Percentiles rank a stretch among this genome's conserved stretches.
These are phyloP conservation scores for Brassica balearica DNA, from an alignment of 441 rosid species.

Conservation along the genomic window DNA sequence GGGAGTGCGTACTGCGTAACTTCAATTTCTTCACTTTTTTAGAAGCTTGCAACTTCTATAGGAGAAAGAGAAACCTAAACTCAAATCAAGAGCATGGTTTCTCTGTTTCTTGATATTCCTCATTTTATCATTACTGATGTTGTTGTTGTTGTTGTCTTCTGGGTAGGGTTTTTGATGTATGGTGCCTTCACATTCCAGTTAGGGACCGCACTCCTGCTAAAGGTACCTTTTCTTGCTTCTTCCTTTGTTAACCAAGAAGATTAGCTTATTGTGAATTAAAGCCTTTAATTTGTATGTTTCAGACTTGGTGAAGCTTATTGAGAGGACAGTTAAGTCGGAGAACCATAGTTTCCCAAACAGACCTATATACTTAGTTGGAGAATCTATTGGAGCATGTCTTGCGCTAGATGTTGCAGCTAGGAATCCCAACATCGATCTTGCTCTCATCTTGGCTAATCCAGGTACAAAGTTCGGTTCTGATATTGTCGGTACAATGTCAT, in stretches of 20 bases:
- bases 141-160: constrained; percentile 7
- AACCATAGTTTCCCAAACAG: constrained; percentile 46
- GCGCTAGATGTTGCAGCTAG: constrained; percentile 72
- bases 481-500: neutral
- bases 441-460: constrained; percentile 69
- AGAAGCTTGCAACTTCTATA: no score
- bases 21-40: neutral
- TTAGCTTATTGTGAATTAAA: constrained; percentile 5
- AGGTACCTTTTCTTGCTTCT: constrained; percentile 40
- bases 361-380: constrained; percentile 80
- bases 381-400: constrained; percentile 74
- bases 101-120: neutral
- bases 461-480: constrained; percentile 45
- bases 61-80: neutral
- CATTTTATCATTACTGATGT: no score
- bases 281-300: neutral
- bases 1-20: constrained; percentile 70
- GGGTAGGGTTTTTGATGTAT: constrained; percentile 64
- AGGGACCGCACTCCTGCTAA: constrained; percentile 60
- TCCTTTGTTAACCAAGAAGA: constrained; percentile 1
- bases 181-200: constrained; percentile 73
- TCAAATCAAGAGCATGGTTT: neutral
- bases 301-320: constrained; percentile 66
- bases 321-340: constrained; percentile 53
- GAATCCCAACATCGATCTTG: constrained; percentile 65